Evolutionary conservation across 148 eudicot genomes (phyloP), one percentile per base, ranked within the genome.

Genomic region (Persicaria maculosa): DNA sequence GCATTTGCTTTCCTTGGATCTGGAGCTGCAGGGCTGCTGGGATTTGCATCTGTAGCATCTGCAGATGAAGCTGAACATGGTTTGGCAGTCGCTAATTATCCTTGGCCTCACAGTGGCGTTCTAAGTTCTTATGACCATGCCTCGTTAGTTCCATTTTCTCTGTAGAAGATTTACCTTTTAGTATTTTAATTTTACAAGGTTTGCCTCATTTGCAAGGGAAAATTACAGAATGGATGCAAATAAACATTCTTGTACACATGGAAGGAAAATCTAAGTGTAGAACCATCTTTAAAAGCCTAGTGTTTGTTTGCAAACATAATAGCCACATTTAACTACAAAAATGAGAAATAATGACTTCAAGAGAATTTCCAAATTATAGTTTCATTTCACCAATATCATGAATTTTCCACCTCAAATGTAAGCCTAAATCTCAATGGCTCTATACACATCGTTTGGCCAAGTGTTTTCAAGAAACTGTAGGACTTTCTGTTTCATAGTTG

Each of bases 1-100:
- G 84, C 87, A 50, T 68, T 88, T 69, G 89, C 92, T 61, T 88
- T 92, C 16, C 78, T 92, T 80, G 94, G 97, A 71, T 92, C 91
- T 68, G 90, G 97, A 71, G 84, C 78, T 72, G 72, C 92, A 11
- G 97, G 92, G 72, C 72, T 92, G 81, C 62, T 92, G 74, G 68
- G 92, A 78, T 92, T 79, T 82, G 84, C 91, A 71, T 80, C 92
- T 40, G 67, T 88, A 65, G 88, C 90, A 14, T 81, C 83, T 76
- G 85, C 94, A 74, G 97, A 92, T 78, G 94, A 92, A 82, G 94
- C 98, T 76, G 98, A 95, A 68, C 98, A 95, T 79, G 98, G 98
- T 19, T 82, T 95, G 61, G 86, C 78, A 46, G 77, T 80, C 58
- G 85, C 97, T 9, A 74, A 77, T 74, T 95, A 95, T 82, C 98